Conservation (phyloP, 2,329 filamentous ascomycete species). For the Colletotrichum magnum region DNA sequence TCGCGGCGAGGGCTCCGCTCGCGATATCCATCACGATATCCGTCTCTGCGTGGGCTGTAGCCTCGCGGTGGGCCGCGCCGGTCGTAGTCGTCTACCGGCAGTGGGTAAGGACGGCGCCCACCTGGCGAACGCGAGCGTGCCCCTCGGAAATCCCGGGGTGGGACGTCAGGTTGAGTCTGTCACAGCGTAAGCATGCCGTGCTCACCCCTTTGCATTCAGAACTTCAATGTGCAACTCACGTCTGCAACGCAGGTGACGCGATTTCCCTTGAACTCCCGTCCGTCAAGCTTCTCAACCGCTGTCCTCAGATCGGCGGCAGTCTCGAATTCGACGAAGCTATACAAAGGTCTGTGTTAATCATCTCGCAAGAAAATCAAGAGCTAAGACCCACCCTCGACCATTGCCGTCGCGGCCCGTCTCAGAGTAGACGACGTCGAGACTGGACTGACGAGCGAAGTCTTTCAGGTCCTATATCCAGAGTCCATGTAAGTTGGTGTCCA, state of each 20-base stretch:
- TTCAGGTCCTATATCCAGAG: slow-evolving; percentile 95
- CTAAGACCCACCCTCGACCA: slow-evolving; percentile 83
- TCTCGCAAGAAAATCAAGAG: neutral
- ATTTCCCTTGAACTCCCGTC: slow-evolving; percentile 91
- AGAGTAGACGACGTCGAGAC: slow-evolving; percentile 97
- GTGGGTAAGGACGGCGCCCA: slow-evolving; percentile 75
- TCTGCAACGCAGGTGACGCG: slow-evolving; percentile 89
- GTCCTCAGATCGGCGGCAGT: slow-evolving; percentile 89
- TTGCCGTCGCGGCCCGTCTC: slow-evolving; percentile 94
- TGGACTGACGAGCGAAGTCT: slow-evolving; percentile 98
- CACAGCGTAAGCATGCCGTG: slow-evolving; percentile 13
- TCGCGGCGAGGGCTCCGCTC: slow-evolving; percentile 88
- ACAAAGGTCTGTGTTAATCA: neutral
- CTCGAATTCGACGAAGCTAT: slow-evolving; percentile 97
- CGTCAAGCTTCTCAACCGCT: slow-evolving; percentile 95
- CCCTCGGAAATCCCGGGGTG: slow-evolving; percentile 73
- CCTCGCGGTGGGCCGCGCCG: slow-evolving; percentile 85
- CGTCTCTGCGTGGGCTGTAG: slow-evolving; percentile 84
- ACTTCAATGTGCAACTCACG: slow-evolving; percentile 67
- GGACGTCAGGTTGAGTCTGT: slow-evolving; percentile 85
- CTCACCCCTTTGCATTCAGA: neutral
- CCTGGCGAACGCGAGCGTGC: slow-evolving; percentile 85
- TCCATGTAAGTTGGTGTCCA: slow-evolving; percentile 80
- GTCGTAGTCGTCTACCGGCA: slow-evolving; percentile 84
- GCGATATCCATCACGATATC: slow-evolving; percentile 82